A percentile compares a stretch with the other conserved stretches of the same genome.
Evolutionary conservation across 2,329 filamentous ascomycete genomes (phyloP).

Genomic region (Dothiorella sarmentorum): DNA sequence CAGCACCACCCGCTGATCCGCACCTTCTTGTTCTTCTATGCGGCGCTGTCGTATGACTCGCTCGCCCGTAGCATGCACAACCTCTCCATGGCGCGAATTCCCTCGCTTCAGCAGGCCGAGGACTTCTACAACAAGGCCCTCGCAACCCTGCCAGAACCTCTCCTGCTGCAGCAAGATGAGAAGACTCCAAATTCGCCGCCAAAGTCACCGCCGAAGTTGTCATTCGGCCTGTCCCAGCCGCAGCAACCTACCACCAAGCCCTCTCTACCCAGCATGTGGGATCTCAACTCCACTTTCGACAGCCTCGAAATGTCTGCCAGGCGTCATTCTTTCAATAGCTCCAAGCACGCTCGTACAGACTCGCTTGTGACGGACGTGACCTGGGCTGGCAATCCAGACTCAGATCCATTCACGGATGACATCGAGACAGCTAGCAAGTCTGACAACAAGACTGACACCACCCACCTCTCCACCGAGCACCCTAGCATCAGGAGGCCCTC

Average conservation of each 20-base stretch:
- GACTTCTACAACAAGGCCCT: slow-evolving; percentile 34
- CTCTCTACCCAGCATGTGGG: slow-evolving; percentile 3
- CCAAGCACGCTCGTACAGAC: not conserved
- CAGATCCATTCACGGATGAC: not conserved
- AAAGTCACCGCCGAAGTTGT: not conserved
- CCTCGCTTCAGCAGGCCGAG: slow-evolving; percentile 34
- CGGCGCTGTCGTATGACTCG: slow-evolving; percentile 36
- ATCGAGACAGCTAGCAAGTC: too few relatives aligned
- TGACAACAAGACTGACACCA: not conserved
- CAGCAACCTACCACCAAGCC: not conserved
- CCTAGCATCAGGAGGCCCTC: slow-evolving; percentile 8
- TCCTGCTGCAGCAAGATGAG: not conserved
- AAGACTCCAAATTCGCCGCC: not conserved
- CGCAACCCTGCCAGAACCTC: slow-evolving; percentile 20
- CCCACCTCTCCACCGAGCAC: not conserved
- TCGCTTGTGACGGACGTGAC: slow-evolving; percentile 7
- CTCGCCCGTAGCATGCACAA: slow-evolving; percentile 34
- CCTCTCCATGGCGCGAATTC: slow-evolving; percentile 26
- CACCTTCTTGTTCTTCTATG: slow-evolving; percentile 38
- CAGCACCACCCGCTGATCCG: slow-evolving; percentile 35
- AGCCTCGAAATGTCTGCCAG: not conserved
- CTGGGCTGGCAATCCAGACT: not conserved
- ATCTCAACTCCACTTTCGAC: not conserved
- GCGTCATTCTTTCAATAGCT: slow-evolving; percentile 1
- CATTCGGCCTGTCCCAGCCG: not conserved